Percentiles rank a stretch among this genome's conserved stretches.
Evolutionary conservation across 2,329 filamentous ascomycete species (phyloP).

Genomic region (Hypomyces rosellus): DNA sequence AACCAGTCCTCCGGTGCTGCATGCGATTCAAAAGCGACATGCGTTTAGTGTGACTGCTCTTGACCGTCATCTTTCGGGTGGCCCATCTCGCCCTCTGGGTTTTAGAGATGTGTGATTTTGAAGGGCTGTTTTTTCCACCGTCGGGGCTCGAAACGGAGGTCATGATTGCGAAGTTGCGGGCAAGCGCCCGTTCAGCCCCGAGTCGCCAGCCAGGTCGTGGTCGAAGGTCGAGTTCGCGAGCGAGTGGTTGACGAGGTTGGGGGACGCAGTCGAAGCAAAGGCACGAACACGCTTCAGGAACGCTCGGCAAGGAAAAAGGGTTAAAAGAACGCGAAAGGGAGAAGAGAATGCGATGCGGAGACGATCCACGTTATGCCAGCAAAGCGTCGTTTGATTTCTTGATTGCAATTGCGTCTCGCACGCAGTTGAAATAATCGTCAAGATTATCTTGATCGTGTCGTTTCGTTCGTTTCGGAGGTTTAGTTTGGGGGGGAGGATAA

Average conservation of each 20-base stretch:
- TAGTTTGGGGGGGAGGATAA: background rate
- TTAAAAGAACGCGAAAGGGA: background rate
- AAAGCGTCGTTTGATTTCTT: too few relatives aligned
- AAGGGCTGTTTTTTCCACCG: slow-evolving; percentile 11
- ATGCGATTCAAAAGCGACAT: slow-evolving; percentile 73
- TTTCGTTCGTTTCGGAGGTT: too few relatives aligned
- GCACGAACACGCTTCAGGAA: background rate
- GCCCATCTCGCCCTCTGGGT: slow-evolving; percentile 90
- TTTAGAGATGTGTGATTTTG: slow-evolving; percentile 18
- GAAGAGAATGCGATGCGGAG: too few relatives aligned
- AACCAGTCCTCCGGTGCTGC: slow-evolving; percentile 52
- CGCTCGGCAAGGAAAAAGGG: background rate
- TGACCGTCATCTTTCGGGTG: slow-evolving; percentile 76
- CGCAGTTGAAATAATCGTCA: too few relatives aligned
- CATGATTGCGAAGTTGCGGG: slow-evolving; percentile 32
- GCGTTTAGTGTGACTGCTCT: slow-evolving; percentile 72
- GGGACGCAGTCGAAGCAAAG: background rate
- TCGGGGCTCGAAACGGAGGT: slow-evolving; percentile 17
- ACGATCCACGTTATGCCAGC: too few relatives aligned
- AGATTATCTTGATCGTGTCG: too few relatives aligned
- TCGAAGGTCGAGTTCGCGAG: slow-evolving; percentile 2
- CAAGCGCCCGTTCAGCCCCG: slow-evolving; percentile 33
- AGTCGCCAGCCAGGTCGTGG: slow-evolving; percentile 29
- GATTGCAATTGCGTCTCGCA: too few relatives aligned
- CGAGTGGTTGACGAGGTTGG: background rate